Evolutionary conservation across 306 rosid genomes (phyloP), one percentile per base, ranked within the genome.

Genomic region (Coriaria nepalensis): DNA sequence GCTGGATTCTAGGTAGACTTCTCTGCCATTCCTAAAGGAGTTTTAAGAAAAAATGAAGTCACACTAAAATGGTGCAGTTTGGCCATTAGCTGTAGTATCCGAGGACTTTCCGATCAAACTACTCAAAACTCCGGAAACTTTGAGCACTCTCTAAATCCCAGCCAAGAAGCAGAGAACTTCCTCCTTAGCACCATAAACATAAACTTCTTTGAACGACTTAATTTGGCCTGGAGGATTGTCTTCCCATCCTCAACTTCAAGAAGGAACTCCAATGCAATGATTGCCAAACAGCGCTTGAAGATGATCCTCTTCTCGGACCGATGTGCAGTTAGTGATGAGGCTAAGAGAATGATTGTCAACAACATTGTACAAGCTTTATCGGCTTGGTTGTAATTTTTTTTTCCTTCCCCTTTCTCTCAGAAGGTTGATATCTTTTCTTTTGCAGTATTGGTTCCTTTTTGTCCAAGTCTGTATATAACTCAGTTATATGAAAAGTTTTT

Each of bases 281-380:
- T 81, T 47, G 97, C 97, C 53, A 90, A 90, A 79, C 94, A 90
- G 77, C 90, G 97, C 6, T 56, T 90, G 72, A 90, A 90, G 73
- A 81, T 90, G 97, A 84, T 90, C 47, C 77, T 90, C 60, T 84
- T 84, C 72, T 82, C 95, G 44, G 97, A 90, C 61, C 77, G 97
- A 37, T 90, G 97, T 47, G 97, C 68, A 14, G 92, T 90, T 47
- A 90, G 87, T 50, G 95, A 90, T 0, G 93, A 90, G 77, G 97
- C 95, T 50, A 90, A 90, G 50, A 74, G 62, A 52, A 77, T 68
- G 80, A 90, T 90, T 45, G 94, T 90, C 47, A 73, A 49, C 75
- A 84, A 77, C 68, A 64, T 90, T 48, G 95, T 90, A 47, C 79
- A 59, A 9, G 68, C 94, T 50, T 67, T 90, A 20, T 90, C 97